Percentiles rank a stretch among this genome's conserved stretches.
These are phyloP conservation scores for Pilatotrama ljubarskyi DNA, from an alignment of 768 basidiomycete genomes.

Conservation along the genomic window DNA sequence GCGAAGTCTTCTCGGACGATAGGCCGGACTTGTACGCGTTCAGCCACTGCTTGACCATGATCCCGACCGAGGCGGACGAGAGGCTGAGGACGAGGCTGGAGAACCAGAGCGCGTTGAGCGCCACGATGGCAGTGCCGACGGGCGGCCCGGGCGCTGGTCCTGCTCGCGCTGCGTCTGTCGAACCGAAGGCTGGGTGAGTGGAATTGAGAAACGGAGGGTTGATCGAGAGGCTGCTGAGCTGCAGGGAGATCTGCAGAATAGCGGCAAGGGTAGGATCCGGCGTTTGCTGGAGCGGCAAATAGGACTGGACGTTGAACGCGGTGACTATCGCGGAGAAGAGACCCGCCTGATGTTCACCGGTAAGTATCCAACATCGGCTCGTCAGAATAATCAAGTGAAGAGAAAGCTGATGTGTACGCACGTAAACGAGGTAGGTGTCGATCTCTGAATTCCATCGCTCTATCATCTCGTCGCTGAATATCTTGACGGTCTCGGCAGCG, in stretches of 20 bases:
- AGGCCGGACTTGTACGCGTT: slow-evolving; percentile 1
- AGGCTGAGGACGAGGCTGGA: slow-evolving; percentile 27
- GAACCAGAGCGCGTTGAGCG: slow-evolving; percentile 30
- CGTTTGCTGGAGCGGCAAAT: slow-evolving; percentile 17
- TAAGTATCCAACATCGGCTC: too few species aligned
- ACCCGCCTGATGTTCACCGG: slow-evolving; percentile 21
- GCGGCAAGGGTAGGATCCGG: neutral
- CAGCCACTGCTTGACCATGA: slow-evolving; percentile 33
- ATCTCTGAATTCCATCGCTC: neutral
- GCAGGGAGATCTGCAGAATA: slow-evolving; percentile 6
- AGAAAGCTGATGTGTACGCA: neutral
- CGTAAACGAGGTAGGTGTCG: neutral
- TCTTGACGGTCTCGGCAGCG: neutral
- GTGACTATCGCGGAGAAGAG: slow-evolving; percentile 29
- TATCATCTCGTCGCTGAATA: neutral
- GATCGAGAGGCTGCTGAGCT: slow-evolving; percentile 13
- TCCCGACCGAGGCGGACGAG: slow-evolving; percentile 26
- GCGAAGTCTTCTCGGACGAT: neutral
- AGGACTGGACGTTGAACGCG: slow-evolving; percentile 26
- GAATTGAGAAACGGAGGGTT: slow-evolving; percentile 13
- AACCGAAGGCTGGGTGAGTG: neutral
- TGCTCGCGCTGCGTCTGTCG: neutral
- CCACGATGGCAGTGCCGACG: neutral
- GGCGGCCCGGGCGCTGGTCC: neutral
- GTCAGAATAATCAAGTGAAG: too few species aligned